Conservation (phyloP, 2,329 filamentous ascomycete species). For the Pleochaeta shiraiana region DNA sequence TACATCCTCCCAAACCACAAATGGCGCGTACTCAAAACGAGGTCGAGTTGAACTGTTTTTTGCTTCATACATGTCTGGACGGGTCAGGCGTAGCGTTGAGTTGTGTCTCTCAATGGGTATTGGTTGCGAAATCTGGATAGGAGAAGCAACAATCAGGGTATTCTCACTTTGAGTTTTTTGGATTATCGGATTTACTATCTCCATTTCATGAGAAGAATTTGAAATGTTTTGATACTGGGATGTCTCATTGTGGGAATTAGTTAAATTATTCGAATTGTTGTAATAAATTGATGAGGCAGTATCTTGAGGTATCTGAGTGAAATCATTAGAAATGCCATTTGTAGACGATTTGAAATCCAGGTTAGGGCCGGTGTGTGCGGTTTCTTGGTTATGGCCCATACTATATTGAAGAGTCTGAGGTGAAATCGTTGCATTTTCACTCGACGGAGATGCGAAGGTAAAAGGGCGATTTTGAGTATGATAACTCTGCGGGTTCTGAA, state of each 20-base stretch:
- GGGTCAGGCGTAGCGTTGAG: conserved; percentile 10
- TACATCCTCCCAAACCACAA: conserved; percentile 12
- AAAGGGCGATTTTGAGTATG: conserved; percentile 13
- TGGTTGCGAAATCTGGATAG: conserved; percentile 7
- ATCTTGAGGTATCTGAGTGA: conserved; percentile 10
- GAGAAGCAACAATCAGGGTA: not conserved
- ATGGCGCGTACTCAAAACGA: conserved; percentile 14
- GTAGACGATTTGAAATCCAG: conserved; percentile 10
- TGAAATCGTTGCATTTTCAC: conserved; percentile 12
- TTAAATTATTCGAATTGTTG: not conserved
- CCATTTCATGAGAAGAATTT: not conserved
- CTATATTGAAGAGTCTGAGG: conserved; percentile 16
- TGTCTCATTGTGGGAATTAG: not conserved
- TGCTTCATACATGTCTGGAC: conserved; percentile 12
- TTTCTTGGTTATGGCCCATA: conserved; percentile 10
- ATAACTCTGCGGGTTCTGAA: conserved; percentile 11
- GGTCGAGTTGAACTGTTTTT: conserved; percentile 10
- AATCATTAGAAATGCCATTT: conserved; percentile 8
- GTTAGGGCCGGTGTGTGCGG: conserved; percentile 9
- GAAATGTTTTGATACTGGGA: not conserved
- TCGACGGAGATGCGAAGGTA: conserved; percentile 10
- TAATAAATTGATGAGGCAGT: conserved; percentile 4
- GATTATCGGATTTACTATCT: not conserved
- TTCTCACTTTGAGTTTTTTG: not conserved
- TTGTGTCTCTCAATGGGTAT: not conserved